Base-by-base conservation (phyloP, 208 protist species). In the Leptomonas seymouri region DNA sequence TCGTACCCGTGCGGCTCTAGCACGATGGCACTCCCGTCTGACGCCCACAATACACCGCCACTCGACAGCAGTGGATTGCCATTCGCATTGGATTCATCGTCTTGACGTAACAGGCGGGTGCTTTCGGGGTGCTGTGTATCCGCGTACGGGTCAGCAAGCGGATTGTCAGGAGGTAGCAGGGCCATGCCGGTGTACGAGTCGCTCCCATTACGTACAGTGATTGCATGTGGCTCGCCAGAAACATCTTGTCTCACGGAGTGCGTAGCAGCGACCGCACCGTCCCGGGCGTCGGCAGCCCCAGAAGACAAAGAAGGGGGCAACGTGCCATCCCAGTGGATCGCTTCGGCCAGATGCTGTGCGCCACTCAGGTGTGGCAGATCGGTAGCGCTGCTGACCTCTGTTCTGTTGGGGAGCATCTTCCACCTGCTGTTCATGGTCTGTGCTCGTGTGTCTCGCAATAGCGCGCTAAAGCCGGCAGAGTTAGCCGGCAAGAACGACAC, bases 1-100 rank as follows among this genome's bases (percentile, higher is more conserved):
- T 95, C 90, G 60, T 95, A 95, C n/a, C 87, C 80, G 23, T 73
- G 67, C 31, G 80, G 85, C 69, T 93, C 87, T 42, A 93, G 58
- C 49, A 94, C 49, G 46, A 94, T 27, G 42, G 60, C 72, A 23
- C 51, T 28, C 27, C 60, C 73, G 45, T 51, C 58, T 9, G 25
- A 39, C 27, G 54, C 46, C 23, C 51, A 28, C 16, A 63, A 18
- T 15, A 27, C 34, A 12, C 15, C 41, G 25, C 48, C n/a, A 14
- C 28, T 45, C 14, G 67, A 39, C 25, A 27, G 34, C n/a, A 20
- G n/a, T 4, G 16, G 21, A 6, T 14, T 5, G 30, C 21, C 16
- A 34, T 30, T 49, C 30, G 1, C 27, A 23, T n/a, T 27, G 20
- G 31, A 1, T 27, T 65, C 60, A 21, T 65, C 60, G 20, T 45